phyloP scores from a whole-genome alignment of 257 asterid species.

The Fraxinus pennsylvanica region DNA sequence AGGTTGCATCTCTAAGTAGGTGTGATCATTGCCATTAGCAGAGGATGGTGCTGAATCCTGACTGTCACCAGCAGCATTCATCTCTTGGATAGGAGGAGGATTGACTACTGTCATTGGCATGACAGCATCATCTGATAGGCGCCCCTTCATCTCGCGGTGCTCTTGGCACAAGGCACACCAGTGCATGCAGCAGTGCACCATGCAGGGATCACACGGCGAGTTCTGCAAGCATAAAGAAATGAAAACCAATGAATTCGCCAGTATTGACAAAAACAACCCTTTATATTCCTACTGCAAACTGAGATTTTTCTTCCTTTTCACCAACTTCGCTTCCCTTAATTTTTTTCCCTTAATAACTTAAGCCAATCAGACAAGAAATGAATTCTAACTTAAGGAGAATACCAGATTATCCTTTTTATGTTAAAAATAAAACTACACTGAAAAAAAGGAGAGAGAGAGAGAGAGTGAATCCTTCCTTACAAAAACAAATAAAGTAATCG shows the following conservation, averaged over 20 bases:
- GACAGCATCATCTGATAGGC: constrained; percentile 59
- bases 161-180: constrained; percentile 99
- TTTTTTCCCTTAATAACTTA: no score
- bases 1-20: constrained; percentile 76
- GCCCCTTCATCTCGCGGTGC: constrained; percentile 93
- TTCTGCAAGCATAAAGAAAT: constrained; percentile 46
- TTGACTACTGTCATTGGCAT: constrained; percentile 84
- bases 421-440: no score
- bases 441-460: no score
- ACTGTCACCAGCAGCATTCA: constrained; percentile 42
- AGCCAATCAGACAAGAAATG: no score
- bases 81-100: constrained; percentile 86
- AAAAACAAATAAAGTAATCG: no score
- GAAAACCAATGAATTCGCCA: background rate
- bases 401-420: no score
- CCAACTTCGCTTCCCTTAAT: no score
- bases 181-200: constrained; percentile 95
- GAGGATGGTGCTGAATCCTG: constrained; percentile 48
- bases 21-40: constrained; percentile 48
- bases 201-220: constrained; percentile 94
- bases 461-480: no score
- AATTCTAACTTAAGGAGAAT: no score
- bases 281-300: no score
- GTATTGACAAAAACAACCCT: background rate
- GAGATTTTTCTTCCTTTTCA: no score